Percentiles rank a stretch among this genome's conserved stretches.
These are phyloP conservation scores for Piper longum DNA, from an alignment of 164 flowering plant genomes.

Conservation along the genomic window DNA sequence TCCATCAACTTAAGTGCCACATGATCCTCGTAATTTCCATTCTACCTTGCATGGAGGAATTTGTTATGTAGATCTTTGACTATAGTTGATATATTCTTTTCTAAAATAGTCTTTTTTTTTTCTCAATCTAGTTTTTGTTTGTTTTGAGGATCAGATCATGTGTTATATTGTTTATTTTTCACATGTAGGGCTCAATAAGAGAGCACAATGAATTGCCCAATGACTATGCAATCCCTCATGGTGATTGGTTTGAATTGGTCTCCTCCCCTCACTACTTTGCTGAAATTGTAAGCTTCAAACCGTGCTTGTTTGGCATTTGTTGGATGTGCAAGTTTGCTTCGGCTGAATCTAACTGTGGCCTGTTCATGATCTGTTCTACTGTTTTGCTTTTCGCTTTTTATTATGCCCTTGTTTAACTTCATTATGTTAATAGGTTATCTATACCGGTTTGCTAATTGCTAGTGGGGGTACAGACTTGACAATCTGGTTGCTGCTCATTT, in stretches of 20 bases:
- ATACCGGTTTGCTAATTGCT: constrained; percentile 64
- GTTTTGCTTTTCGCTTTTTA: background rate
- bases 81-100: background rate
- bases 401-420: background rate
- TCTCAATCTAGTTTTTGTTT: background rate
- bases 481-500: constrained; percentile 56
- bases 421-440: constrained; percentile 44
- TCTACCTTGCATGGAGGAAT: background rate
- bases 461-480: constrained; percentile 73
- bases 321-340: background rate
- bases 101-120: background rate
- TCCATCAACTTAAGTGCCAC: constrained; percentile 77
- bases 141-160: background rate
- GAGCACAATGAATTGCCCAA: constrained; percentile 20
- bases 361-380: background rate
- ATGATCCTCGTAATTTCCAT: constrained; percentile 58
- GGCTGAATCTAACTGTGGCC: background rate
- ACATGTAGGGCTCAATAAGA: constrained; percentile 58
- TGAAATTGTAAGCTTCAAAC: constrained; percentile 50
- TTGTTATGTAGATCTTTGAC: background rate
- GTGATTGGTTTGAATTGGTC: constrained; percentile 87
- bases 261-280: constrained; percentile 90
- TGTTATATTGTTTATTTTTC: background rate
- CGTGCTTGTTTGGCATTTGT: constrained; percentile 3
- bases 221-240: constrained; percentile 60